Base-by-base conservation (phyloP, 306 rosid genomes). In the Alnus glutinosa region DNA sequence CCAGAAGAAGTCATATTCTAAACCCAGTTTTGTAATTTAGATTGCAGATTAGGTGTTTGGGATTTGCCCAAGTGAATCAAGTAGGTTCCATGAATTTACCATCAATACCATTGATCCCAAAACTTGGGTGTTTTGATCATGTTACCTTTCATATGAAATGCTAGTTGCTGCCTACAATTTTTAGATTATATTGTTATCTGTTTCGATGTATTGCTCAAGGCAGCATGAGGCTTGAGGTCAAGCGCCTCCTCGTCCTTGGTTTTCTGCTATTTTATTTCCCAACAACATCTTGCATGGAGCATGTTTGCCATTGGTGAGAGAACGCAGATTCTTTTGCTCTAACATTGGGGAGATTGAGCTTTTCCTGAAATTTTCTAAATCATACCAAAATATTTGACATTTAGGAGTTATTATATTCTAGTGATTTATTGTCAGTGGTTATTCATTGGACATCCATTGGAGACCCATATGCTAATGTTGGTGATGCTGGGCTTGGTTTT, bases 391-490 rank as follows among this genome's bases (percentile, higher is more conserved):
- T 49, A n/a, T 36, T 23, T 13, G 3, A 37, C 30, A 12, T 4
- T 37, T 14, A 23, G 36, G 59, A 47, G 66, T 19, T 28, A 28
- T 6, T 63, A 12, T 63, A 30, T 18, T 39, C 6, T 28, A 37
- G 30, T 67, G 32, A 42, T 18, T 67, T 67, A 39, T 37, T 39
- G 9, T 37, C 49, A 67, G 9, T 16, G 23, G 14, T 37, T 36
- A 3, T 66, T 30, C 19, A 16, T 10, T 95, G 99, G 99, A 94
- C 98, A n/a, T 94, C 98, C 61, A 94, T 97, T 57, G 98, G 98
- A 49, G 98, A 95, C 80, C 98, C 99, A 48, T 95, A 93, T 47
- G 78, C 99, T 58, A 85, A 95, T 71, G 99, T 95, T 70, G 99
- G 99, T 71, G 99, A 93, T 72, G 77, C 99, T 37, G 97, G 84